phyloP scores from a whole-genome alignment of 73 alveolate genomes.

The Stentor coeruleus region DNA sequence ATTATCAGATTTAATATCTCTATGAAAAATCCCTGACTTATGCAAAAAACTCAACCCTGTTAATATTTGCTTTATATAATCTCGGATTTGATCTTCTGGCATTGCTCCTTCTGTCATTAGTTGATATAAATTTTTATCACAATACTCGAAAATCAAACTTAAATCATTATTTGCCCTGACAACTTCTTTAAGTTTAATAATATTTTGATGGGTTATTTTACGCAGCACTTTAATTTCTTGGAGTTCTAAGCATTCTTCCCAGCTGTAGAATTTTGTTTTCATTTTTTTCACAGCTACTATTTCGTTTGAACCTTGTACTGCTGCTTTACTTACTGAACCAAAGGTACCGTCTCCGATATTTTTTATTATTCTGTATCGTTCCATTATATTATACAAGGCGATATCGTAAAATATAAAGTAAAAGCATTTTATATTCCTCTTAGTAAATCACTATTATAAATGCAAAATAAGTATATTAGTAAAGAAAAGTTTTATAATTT shows the following conservation, averaged over 20 bases:
- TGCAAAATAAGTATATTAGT: too few relatives aligned
- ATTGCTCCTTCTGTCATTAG: not conserved
- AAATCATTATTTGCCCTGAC: conserved; percentile 85
- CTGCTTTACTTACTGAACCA: conserved; percentile 81
- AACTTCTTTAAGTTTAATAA: conserved; percentile 73
- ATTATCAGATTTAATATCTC: conserved; percentile 99
- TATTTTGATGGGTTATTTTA: conserved; percentile 76
- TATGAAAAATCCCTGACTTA: conserved; percentile 28
- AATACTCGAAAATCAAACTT: conserved; percentile 96
- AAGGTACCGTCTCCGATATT: conserved; percentile 73
- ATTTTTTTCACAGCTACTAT: conserved; percentile 35
- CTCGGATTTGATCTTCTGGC: not conserved
- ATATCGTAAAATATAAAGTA: too few relatives aligned
- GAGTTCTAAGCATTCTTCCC: conserved; percentile 98
- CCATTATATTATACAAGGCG: conserved; percentile 26
- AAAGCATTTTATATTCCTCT: too few relatives aligned
- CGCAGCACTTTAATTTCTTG: conserved; percentile 96
- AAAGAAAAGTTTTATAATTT: too few relatives aligned
- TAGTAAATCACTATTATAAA: too few relatives aligned
- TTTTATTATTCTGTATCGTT: conserved; percentile 7
- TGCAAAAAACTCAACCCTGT: conserved; percentile 14
- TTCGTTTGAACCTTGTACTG: conserved; percentile 72
- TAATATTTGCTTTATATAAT: not conserved
- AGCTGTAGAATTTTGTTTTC: conserved; percentile 50
- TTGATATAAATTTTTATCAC: conserved; percentile 77